A percentile compares a stretch with the other conserved stretches of the same genome.
phyloP scores from a whole-genome alignment of 345 rosid species.

The Litchi chinensis region DNA sequence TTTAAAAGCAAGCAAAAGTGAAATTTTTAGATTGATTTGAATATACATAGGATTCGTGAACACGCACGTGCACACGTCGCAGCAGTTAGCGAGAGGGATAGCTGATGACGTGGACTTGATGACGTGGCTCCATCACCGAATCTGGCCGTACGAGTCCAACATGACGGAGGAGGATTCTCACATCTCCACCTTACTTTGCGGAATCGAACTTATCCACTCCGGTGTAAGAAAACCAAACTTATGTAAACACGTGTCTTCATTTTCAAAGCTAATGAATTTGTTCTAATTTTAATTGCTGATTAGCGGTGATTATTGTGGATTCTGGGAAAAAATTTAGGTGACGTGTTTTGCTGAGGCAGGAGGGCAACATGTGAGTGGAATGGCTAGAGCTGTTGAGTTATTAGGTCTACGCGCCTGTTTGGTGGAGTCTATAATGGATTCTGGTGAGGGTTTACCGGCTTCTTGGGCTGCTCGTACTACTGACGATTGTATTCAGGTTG shows the following conservation, averaged over 20 bases:
- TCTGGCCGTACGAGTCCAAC: conserved; percentile 73
- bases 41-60: conserved; percentile 51
- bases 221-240: conserved; percentile 41
- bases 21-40: neutral
- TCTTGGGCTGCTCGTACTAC: conserved; percentile 63
- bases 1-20: neutral
- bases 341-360: conserved; percentile 86
- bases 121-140: conserved; percentile 67
- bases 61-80: conserved; percentile 75
- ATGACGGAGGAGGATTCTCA: conserved; percentile 72
- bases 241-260: too few relatives aligned
- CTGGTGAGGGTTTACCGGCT: conserved; percentile 64
- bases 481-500: conserved; percentile 62
- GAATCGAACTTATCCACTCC: conserved; percentile 67
- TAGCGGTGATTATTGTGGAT: neutral
- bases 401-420: conserved; percentile 73
- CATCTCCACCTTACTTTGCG: conserved; percentile 65
- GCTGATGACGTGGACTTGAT: conserved; percentile 68
- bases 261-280: neutral
- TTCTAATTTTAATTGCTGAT: neutral
- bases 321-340: conserved; percentile 38
- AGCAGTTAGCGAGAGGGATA: conserved; percentile 70
- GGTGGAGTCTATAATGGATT: conserved; percentile 60
- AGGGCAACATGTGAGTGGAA: conserved; percentile 64
- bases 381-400: conserved; percentile 67